These are phyloP conservation scores for Coemansia sp. DNA, from an alignment of 192 early-diverging fungal species.

Conservation along the genomic window DNA sequence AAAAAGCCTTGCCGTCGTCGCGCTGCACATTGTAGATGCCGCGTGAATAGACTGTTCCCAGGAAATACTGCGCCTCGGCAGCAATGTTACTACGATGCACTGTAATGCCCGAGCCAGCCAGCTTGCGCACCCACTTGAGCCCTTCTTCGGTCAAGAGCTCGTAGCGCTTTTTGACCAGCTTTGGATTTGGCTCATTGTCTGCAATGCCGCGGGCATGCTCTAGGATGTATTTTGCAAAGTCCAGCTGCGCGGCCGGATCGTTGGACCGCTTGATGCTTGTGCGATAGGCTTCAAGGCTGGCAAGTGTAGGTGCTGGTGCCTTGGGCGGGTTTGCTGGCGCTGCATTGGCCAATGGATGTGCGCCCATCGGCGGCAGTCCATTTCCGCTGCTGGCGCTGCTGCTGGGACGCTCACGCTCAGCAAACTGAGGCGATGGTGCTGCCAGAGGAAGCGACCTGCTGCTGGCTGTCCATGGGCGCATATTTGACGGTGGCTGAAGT, in stretches of 20 bases:
- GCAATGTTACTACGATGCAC: conserved; percentile 69
- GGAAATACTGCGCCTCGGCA: conserved; percentile 88
- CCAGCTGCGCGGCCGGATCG: conserved; percentile 75
- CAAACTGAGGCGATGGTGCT: conserved; percentile 11
- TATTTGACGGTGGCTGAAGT: conserved; percentile 14
- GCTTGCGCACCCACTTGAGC: conserved; percentile 80
- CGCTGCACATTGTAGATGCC: conserved; percentile 73
- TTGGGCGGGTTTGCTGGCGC: conserved; percentile 17
- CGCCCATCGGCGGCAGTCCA: conserved; percentile 37
- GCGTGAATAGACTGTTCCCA: conserved; percentile 87
- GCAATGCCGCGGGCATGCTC: conserved; percentile 69
- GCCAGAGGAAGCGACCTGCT: conserved; percentile 42
- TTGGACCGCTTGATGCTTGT: conserved; percentile 52
- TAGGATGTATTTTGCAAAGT: conserved; percentile 86
- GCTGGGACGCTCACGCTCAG: conserved; percentile 33
- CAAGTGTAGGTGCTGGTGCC: conserved; percentile 35
- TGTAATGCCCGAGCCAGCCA: conserved; percentile 64
- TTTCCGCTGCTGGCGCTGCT: conserved; percentile 44
- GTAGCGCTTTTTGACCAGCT: conserved; percentile 67
- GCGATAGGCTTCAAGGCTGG: conserved; percentile 48
- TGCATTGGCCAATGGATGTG: conserved; percentile 21
- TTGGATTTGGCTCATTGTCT: conserved; percentile 63
- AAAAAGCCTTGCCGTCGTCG: conserved; percentile 89
- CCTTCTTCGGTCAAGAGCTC: conserved; percentile 76
- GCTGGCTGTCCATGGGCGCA: conserved; percentile 44